Percentiles rank a stretch among this genome's conserved stretches.
Evolutionary conservation across 2,329 filamentous ascomycete genomes (phyloP).

Genomic region (Zasmidium citrigriseum): DNA sequence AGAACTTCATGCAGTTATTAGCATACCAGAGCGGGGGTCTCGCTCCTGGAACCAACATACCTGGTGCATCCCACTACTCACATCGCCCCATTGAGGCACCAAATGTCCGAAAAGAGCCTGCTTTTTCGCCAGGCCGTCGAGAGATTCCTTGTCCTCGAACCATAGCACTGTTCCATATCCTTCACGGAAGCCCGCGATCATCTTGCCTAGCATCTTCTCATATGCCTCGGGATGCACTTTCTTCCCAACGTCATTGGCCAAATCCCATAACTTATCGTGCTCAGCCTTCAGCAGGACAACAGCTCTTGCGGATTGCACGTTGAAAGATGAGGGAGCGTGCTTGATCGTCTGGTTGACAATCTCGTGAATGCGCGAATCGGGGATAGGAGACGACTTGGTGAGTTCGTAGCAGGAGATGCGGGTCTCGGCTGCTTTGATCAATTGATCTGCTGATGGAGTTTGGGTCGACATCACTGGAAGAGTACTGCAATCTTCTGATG

Average conservation of each 20-base stretch:
- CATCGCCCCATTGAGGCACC: conserved; percentile 20
- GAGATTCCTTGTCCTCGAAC: conserved; percentile 17
- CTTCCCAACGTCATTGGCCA: conserved; percentile 64
- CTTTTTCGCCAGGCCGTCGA: conserved; percentile 16
- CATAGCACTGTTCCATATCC: conserved; percentile 68
- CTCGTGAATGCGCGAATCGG: conserved; percentile 68
- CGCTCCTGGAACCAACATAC: too few relatives aligned
- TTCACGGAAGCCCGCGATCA: conserved; percentile 61
- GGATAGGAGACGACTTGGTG: conserved; percentile 63
- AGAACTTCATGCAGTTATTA: background rate
- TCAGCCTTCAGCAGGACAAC: conserved; percentile 77
- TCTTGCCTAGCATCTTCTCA: conserved; percentile 52
- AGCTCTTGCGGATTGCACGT: conserved; percentile 77
- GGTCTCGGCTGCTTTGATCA: too few relatives aligned
- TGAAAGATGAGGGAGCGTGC: conserved; percentile 79
- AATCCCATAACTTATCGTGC: conserved; percentile 84
- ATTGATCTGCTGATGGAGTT: too few relatives aligned
- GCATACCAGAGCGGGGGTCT: background rate
- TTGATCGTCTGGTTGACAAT: conserved; percentile 62
- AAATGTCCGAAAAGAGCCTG: conserved; percentile 18
- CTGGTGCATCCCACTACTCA: conserved; percentile 54
- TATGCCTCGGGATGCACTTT: conserved; percentile 68
- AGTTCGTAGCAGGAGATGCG: too few relatives aligned
- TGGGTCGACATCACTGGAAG: too few relatives aligned
- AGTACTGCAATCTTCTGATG: too few relatives aligned